phyloP scores from a whole-genome alignment of 176 grass and related monocot species.

The Zoysia pacifica region DNA sequence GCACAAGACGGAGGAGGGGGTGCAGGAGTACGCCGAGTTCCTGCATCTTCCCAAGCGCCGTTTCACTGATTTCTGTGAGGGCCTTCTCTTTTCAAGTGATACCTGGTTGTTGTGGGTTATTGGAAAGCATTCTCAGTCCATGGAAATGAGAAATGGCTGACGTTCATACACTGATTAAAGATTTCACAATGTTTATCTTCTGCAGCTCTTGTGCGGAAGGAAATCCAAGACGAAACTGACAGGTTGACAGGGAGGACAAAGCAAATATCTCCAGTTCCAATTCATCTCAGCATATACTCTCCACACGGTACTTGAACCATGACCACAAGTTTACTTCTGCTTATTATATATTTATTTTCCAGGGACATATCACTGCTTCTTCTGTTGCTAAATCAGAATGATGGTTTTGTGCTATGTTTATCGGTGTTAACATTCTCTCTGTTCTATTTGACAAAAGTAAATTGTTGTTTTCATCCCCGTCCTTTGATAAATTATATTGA shows the following conservation, averaged over 20 bases:
- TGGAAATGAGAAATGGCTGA: conserved; percentile 27
- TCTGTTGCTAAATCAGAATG: not conserved
- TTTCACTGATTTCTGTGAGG: conserved; percentile 74
- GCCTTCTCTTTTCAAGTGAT: conserved; percentile 5
- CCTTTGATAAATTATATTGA: not conserved
- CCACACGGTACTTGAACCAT: conserved; percentile 57
- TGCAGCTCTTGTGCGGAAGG: conserved; percentile 81
- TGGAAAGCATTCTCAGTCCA: not conserved
- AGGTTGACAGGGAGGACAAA: conserved; percentile 81
- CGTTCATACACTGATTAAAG: not conserved
- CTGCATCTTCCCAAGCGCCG: conserved; percentile 70
- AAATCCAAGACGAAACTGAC: conserved; percentile 95
- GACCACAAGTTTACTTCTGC: not conserved
- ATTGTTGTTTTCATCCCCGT: not conserved
- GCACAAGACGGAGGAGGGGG: conserved; percentile 67
- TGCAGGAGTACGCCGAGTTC: conserved; percentile 78
- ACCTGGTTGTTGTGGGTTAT: not conserved
- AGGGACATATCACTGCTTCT: not conserved
- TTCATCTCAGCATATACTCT: conserved; percentile 98
- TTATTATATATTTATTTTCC: not conserved
- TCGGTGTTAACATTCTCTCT: not conserved
- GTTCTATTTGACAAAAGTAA: conserved; percentile 28
- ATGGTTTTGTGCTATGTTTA: not conserved
- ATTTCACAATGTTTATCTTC: conserved; percentile 12
- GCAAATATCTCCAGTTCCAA: conserved; percentile 92